Evolutionary conservation across 257 asterid genomes (phyloP).

Genomic region (Buddleja alternifolia): DNA sequence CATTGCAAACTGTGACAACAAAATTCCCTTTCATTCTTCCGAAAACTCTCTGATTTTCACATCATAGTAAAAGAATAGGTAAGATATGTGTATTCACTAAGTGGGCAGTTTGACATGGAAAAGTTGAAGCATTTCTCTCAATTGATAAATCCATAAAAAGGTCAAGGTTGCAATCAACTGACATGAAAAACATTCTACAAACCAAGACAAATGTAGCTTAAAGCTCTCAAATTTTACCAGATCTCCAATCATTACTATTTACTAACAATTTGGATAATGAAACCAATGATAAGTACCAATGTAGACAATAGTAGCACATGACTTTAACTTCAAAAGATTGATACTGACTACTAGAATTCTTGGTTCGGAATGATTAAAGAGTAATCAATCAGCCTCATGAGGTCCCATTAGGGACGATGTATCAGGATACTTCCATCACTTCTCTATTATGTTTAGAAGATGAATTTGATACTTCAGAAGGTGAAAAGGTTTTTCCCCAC

Average conservation of each 20-base stretch:
- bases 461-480: neutral
- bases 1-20: neutral
- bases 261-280: too few species aligned
- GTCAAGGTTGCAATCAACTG: neutral
- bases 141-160: neutral
- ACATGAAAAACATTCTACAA: neutral
- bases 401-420: slow-evolving; percentile 9
- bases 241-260: too few species aligned
- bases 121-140: neutral
- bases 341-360: neutral
- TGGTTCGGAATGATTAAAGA: too few species aligned
- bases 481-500: slow-evolving; percentile 10
- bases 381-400: neutral
- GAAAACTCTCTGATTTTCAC: neutral
- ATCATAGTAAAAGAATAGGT: neutral
- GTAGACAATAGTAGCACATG: too few species aligned
- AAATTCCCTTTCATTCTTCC: neutral
- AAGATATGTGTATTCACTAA: neutral
- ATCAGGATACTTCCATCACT: neutral
- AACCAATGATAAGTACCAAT: neutral
- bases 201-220: neutral
- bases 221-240: too few species aligned
- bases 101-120: neutral
- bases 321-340: neutral
- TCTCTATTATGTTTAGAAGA: neutral